phyloP scores from a whole-genome alignment of 2,329 filamentous ascomycete species.

The Blastomyces parvus region DNA sequence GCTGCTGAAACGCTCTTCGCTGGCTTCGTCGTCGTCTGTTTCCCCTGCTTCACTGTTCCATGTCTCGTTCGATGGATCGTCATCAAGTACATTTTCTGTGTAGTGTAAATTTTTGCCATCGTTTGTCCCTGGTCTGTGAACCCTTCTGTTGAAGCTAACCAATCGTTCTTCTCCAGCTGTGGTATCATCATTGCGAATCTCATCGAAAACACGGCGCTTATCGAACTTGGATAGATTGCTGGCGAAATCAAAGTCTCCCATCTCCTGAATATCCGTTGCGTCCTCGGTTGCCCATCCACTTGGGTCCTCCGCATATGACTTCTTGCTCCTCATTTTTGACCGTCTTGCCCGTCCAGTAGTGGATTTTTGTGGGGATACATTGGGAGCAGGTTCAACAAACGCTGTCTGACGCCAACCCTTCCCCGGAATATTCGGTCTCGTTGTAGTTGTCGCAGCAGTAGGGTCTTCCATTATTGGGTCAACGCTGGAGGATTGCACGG shows the following conservation, averaged over 20 bases:
- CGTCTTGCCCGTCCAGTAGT: slow-evolving; percentile 29
- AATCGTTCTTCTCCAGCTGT: slow-evolving; percentile 85
- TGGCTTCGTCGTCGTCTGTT: slow-evolving; percentile 35
- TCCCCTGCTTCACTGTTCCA: slow-evolving; percentile 72
- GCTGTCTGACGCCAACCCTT: slow-evolving; percentile 62
- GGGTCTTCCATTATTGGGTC: slow-evolving; percentile 28
- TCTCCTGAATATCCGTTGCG: slow-evolving; percentile 84
- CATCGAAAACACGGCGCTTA: slow-evolving; percentile 81
- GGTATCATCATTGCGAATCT: slow-evolving; percentile 80
- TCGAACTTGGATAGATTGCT: slow-evolving; percentile 88
- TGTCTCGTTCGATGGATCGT: slow-evolving; percentile 30
- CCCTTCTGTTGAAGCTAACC: slow-evolving; percentile 71
- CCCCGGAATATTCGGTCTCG: slow-evolving; percentile 36
- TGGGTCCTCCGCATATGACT: slow-evolving; percentile 45
- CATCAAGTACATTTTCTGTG: slow-evolving; percentile 79
- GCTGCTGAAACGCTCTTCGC: slow-evolving; percentile 37
- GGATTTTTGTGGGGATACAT: slow-evolving; percentile 18
- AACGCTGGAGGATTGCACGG: slow-evolving; percentile 29
- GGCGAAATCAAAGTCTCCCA: slow-evolving; percentile 91
- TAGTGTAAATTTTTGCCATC: slow-evolving; percentile 86
- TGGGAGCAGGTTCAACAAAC: slow-evolving; percentile 47
- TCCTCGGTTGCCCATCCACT: slow-evolving; percentile 96
- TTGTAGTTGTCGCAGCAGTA: slow-evolving; percentile 19
- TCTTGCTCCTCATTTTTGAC: slow-evolving; percentile 38
- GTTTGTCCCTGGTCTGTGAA: slow-evolving; percentile 53